phyloP scores from a whole-genome alignment of 2,329 filamentous ascomycete species.

The Fusarium pseudonygamai region DNA sequence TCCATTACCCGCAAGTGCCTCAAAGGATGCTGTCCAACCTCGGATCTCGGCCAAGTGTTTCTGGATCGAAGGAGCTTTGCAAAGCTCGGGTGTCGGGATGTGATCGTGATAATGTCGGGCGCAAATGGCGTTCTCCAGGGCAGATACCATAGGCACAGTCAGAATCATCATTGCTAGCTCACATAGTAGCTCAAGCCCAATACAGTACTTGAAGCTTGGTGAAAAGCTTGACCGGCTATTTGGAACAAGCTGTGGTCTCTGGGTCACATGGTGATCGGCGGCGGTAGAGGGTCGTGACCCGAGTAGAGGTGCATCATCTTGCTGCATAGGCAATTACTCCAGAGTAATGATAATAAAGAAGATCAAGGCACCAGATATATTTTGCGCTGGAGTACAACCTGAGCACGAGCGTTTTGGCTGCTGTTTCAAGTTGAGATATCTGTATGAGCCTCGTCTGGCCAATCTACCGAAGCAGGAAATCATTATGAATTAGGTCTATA shows the following conservation, averaged over 20 bases:
- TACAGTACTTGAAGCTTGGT: neutral
- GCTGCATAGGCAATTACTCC: too few relatives aligned
- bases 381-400: too few relatives aligned
- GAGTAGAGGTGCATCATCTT: neutral
- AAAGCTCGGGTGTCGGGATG: neutral
- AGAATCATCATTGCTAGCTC: neutral
- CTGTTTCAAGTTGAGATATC: too few relatives aligned
- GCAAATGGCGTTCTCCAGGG: neutral
- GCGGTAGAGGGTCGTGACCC: neutral
- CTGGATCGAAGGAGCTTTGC: neutral
- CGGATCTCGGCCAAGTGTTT: neutral
- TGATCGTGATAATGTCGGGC: neutral
- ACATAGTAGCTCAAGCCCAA: neutral
- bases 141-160: neutral
- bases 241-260: neutral
- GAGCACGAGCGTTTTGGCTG: too few relatives aligned
- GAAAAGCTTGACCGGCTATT: neutral
- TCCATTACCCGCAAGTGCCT: neutral
- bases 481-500: too few relatives aligned
- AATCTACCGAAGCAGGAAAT: too few relatives aligned
- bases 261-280: too few relatives aligned
- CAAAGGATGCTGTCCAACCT: neutral
- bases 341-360: too few relatives aligned
- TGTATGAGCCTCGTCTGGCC: too few relatives aligned
- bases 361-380: too few relatives aligned